Evolutionary conservation across 345 rosid species (phyloP).

Genomic region (Dimocarpus longan): DNA sequence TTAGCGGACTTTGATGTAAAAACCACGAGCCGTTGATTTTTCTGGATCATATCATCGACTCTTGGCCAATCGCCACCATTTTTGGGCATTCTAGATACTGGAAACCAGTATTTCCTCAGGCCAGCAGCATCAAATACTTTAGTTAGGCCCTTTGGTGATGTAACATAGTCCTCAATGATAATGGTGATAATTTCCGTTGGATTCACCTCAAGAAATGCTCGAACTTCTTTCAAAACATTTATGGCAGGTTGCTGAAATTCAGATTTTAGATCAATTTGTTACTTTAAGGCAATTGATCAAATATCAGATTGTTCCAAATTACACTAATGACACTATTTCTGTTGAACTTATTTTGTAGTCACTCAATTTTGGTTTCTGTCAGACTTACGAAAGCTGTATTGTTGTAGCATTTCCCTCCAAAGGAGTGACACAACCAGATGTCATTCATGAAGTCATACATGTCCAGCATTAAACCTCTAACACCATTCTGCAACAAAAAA

Average conservation of each 20-base stretch:
- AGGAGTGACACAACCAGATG: constrained; percentile 91
- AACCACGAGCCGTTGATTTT: constrained; percentile 76
- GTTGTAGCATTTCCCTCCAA: constrained; percentile 61
- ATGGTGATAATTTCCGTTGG: constrained; percentile 70
- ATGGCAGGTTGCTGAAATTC: constrained; percentile 67
- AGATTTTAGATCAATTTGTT: not conserved
- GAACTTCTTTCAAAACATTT: constrained; percentile 64
- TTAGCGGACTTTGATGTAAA: constrained; percentile 69
- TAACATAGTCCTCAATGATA: constrained; percentile 87
- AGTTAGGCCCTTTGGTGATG: constrained; percentile 61
- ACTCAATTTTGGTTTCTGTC: not conserved
- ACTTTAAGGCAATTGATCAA: not conserved
- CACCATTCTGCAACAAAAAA: constrained; percentile 67
- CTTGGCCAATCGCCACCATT: constrained; percentile 79
- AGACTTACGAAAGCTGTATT: constrained; percentile 80
- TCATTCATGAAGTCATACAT: constrained; percentile 80
- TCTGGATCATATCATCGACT: constrained; percentile 62
- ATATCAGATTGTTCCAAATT: too few species aligned
- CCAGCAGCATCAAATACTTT: constrained; percentile 75
- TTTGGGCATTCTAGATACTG: constrained; percentile 79
- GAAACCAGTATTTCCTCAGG: constrained; percentile 72
- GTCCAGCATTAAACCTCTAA: constrained; percentile 91
- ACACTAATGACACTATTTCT: too few species aligned
- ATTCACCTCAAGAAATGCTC: constrained; percentile 57
- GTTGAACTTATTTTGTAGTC: too few species aligned